A percentile compares a stretch with the other conserved stretches of the same genome.
phyloP scores from a whole-genome alignment of 2,329 filamentous ascomycete genomes.

The Mycosphaerelloides madeirae region DNA sequence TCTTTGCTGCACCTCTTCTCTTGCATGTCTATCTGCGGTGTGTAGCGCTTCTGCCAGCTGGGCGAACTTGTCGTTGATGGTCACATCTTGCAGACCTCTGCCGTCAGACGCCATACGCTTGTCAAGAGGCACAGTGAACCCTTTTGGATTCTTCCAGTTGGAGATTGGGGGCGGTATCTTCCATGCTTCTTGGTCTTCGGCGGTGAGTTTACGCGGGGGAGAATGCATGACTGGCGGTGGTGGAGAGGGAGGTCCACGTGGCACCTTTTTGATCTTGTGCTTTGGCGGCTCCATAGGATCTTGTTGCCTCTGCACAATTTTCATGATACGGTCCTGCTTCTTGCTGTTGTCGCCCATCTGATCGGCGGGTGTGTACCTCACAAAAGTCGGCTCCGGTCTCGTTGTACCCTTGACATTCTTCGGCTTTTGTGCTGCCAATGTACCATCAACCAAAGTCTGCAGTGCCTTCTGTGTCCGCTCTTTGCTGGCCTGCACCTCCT shows the following conservation, averaged over 20 bases:
- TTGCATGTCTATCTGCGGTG: constrained; percentile 87
- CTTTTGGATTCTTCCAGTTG: constrained; percentile 99
- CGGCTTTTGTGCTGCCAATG: constrained; percentile 86
- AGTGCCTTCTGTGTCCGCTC: constrained; percentile 86
- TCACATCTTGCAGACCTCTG: constrained; percentile 82
- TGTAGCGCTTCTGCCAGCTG: constrained; percentile 92
- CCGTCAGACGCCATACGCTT: constrained; percentile 94
- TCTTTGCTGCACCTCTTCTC: constrained; percentile 90
- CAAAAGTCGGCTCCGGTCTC: constrained; percentile 82
- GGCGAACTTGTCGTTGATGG: constrained; percentile 98
- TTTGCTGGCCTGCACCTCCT: constrained; percentile 77
- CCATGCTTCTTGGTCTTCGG: constrained; percentile 96
- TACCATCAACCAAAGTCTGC: constrained; percentile 74
- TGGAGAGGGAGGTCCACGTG: constrained; percentile 82
- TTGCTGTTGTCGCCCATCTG: constrained; percentile 86
- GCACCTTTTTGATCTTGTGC: constrained; percentile 98
- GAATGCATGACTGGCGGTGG: constrained; percentile 94
- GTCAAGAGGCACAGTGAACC: constrained; percentile 91
- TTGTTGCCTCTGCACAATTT: constrained; percentile 89
- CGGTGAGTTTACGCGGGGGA: constrained; percentile 88
- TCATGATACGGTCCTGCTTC: constrained; percentile 95
- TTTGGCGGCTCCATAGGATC: constrained; percentile 97
- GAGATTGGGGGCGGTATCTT: constrained; percentile 84
- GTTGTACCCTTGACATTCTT: constrained; percentile 86
- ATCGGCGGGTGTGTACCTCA: constrained; percentile 90